A percentile compares a stretch with the other conserved stretches of the same genome.
Conservation (phyloP, 2,329 filamentous ascomycete species). For the Dactylellina sp. region DNA sequence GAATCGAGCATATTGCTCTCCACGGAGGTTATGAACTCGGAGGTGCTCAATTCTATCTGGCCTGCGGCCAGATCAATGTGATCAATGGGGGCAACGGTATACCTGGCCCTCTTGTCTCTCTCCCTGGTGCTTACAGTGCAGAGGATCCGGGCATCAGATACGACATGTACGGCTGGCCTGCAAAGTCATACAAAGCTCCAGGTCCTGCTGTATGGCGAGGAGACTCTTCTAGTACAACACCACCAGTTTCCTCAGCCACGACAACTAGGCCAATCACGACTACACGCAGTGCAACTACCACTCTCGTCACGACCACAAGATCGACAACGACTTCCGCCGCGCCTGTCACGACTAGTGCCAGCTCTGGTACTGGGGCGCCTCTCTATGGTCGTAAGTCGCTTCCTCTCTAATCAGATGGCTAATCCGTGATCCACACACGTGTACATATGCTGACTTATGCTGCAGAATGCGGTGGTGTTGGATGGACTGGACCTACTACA, state of each 20-base stretch:
- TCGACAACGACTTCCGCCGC: no score
- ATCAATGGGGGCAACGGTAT: conserved; percentile 63
- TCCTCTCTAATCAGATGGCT: no score
- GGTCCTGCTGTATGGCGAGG: conserved; percentile 58
- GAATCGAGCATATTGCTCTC: conserved; percentile 67
- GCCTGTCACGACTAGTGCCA: no score
- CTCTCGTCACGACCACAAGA: no score
- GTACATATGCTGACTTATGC: no score
- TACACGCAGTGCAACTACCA: no score
- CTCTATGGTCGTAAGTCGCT: no score
- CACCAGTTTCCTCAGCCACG: no score
- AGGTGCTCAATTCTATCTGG: conserved; percentile 66
- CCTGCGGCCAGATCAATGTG: conserved; percentile 66
- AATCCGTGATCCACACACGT: no score
- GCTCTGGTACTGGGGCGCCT: no score
- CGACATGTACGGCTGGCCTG: conserved; percentile 55
- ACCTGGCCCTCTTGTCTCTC: conserved; percentile 63
- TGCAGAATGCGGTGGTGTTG: conserved; percentile 65
- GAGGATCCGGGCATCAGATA: conserved; percentile 57
- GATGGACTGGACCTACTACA: conserved; percentile 63
- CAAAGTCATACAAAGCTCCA: conserved; percentile 57
- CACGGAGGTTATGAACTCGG: conserved; percentile 63
- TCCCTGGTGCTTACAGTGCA: conserved; percentile 64
- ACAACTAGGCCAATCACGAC: no score
- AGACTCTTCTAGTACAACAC: no score